Percentiles rank a stretch among this genome's conserved stretches.
phyloP scores from a whole-genome alignment of 176 grass and related monocot genomes.

The Bonia amplexicaulis region DNA sequence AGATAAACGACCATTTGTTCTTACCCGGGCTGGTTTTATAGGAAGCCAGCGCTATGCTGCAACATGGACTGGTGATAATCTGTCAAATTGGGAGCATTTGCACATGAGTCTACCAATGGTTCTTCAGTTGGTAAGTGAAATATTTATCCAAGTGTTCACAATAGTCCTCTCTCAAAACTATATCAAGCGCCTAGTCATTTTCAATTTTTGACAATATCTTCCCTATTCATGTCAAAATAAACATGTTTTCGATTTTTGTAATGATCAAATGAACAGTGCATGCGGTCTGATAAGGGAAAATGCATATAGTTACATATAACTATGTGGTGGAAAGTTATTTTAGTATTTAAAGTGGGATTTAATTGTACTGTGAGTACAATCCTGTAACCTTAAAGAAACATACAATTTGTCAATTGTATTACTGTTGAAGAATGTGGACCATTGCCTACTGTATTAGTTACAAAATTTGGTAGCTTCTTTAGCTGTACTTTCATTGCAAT shows the following conservation, averaged over 20 bases:
- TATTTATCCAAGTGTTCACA: not conserved
- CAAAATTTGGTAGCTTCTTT: not conserved
- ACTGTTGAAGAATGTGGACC: not conserved
- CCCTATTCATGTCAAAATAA: not conserved
- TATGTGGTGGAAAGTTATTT: not conserved
- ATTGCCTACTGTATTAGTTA: not conserved
- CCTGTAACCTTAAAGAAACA: not conserved
- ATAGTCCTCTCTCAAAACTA: not conserved
- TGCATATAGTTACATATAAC: not conserved
- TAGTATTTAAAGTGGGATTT: not conserved
- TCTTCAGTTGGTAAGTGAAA: conserved; percentile 75
- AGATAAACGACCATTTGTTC: conserved; percentile 79
- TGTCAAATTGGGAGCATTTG: conserved; percentile 93
- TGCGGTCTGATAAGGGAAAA: not conserved
- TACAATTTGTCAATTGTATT: not conserved
- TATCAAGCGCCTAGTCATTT: not conserved
- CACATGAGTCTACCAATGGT: conserved; percentile 96
- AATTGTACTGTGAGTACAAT: not conserved
- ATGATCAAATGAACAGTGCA: not conserved
- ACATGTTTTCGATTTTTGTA: not conserved
- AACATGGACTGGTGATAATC: conserved; percentile 93
- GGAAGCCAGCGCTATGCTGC: conserved; percentile 93
- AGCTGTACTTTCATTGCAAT: not conserved
- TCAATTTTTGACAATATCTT: not conserved
- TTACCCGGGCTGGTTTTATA: conserved; percentile 93